Percentiles rank a stretch among this genome's conserved stretches.
These are phyloP conservation scores for Solanum stenotomum DNA, from an alignment of 257 asterid genomes.

Conservation along the genomic window DNA sequence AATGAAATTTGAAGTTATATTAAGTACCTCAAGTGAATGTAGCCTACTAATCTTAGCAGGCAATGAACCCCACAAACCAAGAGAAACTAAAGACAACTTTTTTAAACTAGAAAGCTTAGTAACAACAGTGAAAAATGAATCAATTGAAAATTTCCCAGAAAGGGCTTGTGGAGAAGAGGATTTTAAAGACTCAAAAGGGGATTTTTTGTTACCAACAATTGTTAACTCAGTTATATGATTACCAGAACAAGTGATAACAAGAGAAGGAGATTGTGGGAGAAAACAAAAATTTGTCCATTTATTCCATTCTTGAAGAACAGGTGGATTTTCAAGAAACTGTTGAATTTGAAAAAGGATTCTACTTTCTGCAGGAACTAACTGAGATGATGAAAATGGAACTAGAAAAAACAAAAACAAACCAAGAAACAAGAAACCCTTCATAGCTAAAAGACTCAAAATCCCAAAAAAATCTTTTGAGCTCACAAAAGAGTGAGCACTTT, in stretches of 20 bases:
- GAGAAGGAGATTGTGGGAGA: conserved; percentile 45
- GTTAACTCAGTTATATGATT: conserved; percentile 64
- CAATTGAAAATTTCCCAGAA: conserved; percentile 51
- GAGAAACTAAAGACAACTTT: conserved; percentile 54
- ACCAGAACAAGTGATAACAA: conserved; percentile 50
- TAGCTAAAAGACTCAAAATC: not conserved
- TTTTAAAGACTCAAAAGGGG: conserved; percentile 31
- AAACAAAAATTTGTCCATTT: conserved; percentile 82
- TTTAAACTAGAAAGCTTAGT: conserved; percentile 62
- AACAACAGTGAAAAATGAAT: conserved; percentile 76
- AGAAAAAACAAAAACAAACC: conserved; percentile 14
- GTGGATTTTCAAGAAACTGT: conserved; percentile 69
- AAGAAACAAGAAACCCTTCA: conserved; percentile 8
- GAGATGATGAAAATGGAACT: conserved; percentile 32
- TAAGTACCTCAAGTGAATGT: conserved; percentile 52
- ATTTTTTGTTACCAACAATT: conserved; percentile 63
- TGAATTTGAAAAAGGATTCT: conserved; percentile 61
- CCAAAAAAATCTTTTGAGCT: not conserved
- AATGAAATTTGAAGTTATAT: conserved; percentile 63
- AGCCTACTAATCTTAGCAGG: conserved; percentile 63
- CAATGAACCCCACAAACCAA: conserved; percentile 83
- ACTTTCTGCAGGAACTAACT: conserved; percentile 43
- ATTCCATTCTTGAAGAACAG: conserved; percentile 59
- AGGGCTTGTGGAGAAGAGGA: conserved; percentile 30
- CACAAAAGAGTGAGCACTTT: not conserved